Base-by-base conservation (phyloP, 148 eudicot genomes). In the Tetragonia tetragonoides region DNA sequence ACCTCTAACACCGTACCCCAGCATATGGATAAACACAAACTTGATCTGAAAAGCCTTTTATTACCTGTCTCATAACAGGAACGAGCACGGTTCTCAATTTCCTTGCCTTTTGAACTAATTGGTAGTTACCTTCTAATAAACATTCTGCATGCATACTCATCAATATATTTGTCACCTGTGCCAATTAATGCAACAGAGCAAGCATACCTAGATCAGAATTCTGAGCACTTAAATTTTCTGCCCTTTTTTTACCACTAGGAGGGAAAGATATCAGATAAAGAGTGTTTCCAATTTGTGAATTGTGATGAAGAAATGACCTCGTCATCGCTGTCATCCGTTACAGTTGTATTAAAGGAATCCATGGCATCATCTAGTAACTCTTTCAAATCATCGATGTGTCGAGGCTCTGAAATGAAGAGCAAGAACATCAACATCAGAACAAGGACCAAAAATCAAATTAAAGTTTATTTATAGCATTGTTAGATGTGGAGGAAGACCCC, bases 61-160 rank as follows among this genome's bases (percentile, higher is more conserved):
- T 56, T 82, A 86, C 97, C 91, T 83, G 91, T 86, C 78, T 85
- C 40, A 59, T 72, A 72, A 60, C 77, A 41, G 82, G 75, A 79
- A 86, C 81, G 64, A 83, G 80, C 34, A 44, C 67, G 4, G 39
- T 40, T 28, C 76, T 81, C 56, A 75, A 64, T 64, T 79, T 90
- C 82, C 82, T 88, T 18, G 91, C 79, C 72, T 41, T 83, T 80
- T 87, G 86, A 65, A 93, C 77, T 6, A 87, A 87, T 67, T 79
- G 79, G 70, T 76, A 90, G 73, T 90, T 79, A 9, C 89, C 91
- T 66, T 81, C n/a, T n/a, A n/a, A 87, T 85, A 88, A 82, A 73
- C 98, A 93, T 60, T 88, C 96, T 83, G 87, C 88, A 85, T 87
- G 87, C 92, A 90, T 85, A n/a, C 75, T 40, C 92, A 88, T 83